Conservation (phyloP, 495 filamentous ascomycete species). For the Mytilinidion resinicola region DNA sequence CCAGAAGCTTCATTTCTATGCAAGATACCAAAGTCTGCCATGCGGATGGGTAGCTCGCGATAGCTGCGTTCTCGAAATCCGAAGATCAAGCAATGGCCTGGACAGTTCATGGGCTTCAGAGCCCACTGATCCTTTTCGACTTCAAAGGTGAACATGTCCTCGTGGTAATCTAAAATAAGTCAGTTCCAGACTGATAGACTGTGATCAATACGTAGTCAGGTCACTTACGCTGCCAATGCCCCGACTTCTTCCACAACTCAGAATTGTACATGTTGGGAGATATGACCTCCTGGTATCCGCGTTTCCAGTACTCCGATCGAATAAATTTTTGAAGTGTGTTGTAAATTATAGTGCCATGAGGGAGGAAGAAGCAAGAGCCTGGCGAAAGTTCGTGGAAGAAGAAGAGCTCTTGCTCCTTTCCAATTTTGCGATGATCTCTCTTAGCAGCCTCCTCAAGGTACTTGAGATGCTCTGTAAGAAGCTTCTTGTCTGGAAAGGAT, state of each 20-base stretch:
- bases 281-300: conserved; percentile 90
- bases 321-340: conserved; percentile 78
- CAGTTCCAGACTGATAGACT: too few species aligned
- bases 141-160: conserved; percentile 93
- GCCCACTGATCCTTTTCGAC: conserved; percentile 81
- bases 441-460: conserved; percentile 94
- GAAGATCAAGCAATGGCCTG: conserved; percentile 77
- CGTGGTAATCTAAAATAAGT: conserved; percentile 62
- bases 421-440: conserved; percentile 85
- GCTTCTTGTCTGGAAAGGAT: conserved; percentile 95
- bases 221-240: too few species aligned
- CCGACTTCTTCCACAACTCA: conserved; percentile 68
- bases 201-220: too few species aligned
- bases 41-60: conserved; percentile 77
- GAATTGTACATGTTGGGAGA: conserved; percentile 95
- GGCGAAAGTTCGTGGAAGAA: conserved; percentile 92
- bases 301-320: conserved; percentile 81
- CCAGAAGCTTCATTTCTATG: conserved; percentile 94
- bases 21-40: conserved; percentile 92
- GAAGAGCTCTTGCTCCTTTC: conserved; percentile 91
- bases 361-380: conserved; percentile 90
- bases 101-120: conserved; percentile 98
- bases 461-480: conserved; percentile 80
- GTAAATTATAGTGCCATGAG: conserved; percentile 85
- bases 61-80: conserved; percentile 73